phyloP scores from a whole-genome alignment of 2,329 filamentous ascomycete genomes.

The Alternaria conjuncta region DNA sequence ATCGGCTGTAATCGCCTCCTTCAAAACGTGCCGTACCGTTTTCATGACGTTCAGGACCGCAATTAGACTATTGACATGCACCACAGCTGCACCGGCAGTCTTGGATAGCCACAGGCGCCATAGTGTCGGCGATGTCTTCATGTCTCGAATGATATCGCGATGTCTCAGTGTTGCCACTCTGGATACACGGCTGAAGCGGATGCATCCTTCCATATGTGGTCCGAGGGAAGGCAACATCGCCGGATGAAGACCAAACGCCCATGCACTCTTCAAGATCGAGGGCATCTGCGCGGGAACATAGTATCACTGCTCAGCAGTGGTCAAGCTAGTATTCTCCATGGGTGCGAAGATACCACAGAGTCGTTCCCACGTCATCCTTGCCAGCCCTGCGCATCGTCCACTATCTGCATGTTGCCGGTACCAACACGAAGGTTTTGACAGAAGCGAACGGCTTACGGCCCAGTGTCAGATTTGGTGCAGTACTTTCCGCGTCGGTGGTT shows the following conservation, averaged over 20 bases:
- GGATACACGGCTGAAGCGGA: not conserved
- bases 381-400: not conserved
- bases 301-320: not conserved
- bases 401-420: not conserved
- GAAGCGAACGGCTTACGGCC: conserved; percentile 12
- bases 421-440: conserved; percentile 6
- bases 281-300: not conserved
- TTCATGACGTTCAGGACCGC: conserved; percentile 12
- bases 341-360: not conserved
- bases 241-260: not conserved
- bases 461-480: conserved; percentile 11
- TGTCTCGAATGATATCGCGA: not conserved
- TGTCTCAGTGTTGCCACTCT: not conserved
- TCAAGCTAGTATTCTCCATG: not conserved
- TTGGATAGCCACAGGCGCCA: conserved; percentile 2
- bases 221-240: not conserved
- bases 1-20: not conserved
- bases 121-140: not conserved
- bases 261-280: not conserved
- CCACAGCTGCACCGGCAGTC: conserved; percentile 6
- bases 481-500: conserved; percentile 2
- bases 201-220: not conserved
- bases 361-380: not conserved
- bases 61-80: conserved; percentile 16
- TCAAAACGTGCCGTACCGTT: not conserved